Conservation (phyloP, 2,329 filamentous ascomycete species). For the Aspergillus sp. region DNA sequence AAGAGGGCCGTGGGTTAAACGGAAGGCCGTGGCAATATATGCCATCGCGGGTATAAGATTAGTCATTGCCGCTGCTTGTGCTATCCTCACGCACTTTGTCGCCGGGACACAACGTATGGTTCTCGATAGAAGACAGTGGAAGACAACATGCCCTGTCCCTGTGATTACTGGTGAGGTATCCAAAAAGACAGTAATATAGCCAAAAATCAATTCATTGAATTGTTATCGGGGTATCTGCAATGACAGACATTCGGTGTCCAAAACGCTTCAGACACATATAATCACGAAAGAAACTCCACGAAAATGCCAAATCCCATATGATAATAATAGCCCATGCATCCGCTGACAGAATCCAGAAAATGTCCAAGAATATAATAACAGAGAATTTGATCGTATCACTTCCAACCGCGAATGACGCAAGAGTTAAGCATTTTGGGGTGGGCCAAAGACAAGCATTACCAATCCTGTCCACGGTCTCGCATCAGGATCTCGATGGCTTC, state of each 20-base stretch:
- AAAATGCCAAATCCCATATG: conserved; percentile 3
- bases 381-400: neutral
- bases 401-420: neutral
- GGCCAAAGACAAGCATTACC: conserved; percentile 18
- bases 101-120: neutral
- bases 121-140: neutral
- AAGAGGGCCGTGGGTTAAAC: neutral
- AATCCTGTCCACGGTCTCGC: conserved; percentile 39
- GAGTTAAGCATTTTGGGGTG: neutral
- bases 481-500: conserved; percentile 39
- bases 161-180: neutral
- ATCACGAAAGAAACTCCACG: neutral
- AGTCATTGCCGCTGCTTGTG: neutral
- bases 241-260: conserved; percentile 12
- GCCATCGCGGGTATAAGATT: neutral
- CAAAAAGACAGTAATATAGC: neutral
- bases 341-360: neutral
- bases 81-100: neutral
- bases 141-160: neutral
- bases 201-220: conserved; percentile 7
- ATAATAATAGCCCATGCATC: conserved; percentile 1
- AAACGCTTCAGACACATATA: conserved; percentile 2
- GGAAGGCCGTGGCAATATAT: neutral
- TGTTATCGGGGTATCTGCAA: conserved; percentile 17
- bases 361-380: neutral